These are phyloP conservation scores for Colletotrichum tofieldiae DNA, from an alignment of 2,329 filamentous ascomycete species.

Conservation along the genomic window DNA sequence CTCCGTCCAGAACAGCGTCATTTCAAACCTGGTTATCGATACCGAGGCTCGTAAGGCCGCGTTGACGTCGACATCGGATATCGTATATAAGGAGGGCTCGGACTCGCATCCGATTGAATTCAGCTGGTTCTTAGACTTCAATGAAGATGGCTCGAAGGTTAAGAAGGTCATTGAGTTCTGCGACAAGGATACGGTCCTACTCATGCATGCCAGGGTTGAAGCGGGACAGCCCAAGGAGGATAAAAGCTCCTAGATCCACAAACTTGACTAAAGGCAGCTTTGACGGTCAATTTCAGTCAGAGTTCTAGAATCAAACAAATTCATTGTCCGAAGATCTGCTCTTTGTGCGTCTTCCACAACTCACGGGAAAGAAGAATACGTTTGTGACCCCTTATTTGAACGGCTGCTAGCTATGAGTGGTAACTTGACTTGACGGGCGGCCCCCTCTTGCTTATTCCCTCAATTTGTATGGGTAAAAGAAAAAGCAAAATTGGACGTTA, in stretches of 20 bases:
- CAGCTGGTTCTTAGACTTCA: slow-evolving; percentile 28
- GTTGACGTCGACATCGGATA: slow-evolving; percentile 7
- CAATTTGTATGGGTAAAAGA: too few relatives aligned
- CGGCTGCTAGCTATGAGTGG: too few relatives aligned
- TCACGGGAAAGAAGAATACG: too few relatives aligned
- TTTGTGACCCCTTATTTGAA: too few relatives aligned
- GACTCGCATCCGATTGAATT: slow-evolving; percentile 1
- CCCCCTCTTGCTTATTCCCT: too few relatives aligned
- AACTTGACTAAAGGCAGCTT: too few relatives aligned
- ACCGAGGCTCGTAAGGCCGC: slow-evolving; percentile 29
- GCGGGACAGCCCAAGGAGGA: neutral
- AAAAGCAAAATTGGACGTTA: too few relatives aligned
- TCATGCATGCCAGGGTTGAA: neutral
- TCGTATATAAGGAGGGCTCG: neutral
- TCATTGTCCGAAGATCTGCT: too few relatives aligned
- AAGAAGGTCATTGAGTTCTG: slow-evolving; percentile 43
- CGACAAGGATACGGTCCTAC: slow-evolving; percentile 50
- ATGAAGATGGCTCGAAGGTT: slow-evolving; percentile 29
- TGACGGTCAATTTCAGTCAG: too few relatives aligned
- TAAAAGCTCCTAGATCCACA: neutral
- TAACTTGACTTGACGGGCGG: too few relatives aligned
- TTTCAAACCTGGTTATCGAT: slow-evolving; percentile 35
- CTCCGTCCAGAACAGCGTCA: neutral
- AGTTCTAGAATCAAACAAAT: too few relatives aligned
- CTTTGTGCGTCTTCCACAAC: too few relatives aligned